Base-by-base conservation (phyloP, 2,329 filamentous ascomycete species). In the Fusarium chlamydosporum region DNA sequence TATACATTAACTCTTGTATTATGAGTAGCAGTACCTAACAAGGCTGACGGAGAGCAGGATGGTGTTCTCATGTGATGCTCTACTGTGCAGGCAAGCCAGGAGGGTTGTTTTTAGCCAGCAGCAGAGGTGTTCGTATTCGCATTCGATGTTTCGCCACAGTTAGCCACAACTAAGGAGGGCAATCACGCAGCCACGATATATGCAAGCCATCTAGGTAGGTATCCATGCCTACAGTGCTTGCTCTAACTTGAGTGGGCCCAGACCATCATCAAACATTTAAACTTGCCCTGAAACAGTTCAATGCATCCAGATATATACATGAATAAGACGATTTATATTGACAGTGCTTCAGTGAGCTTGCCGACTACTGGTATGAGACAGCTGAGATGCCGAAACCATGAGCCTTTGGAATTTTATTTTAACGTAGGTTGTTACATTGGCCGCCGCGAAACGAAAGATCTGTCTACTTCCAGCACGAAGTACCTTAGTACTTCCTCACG, bases 51-150 rank as follows among this genome's bases (percentile, higher is more conserved):
- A n/a, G 8, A 37, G n/a, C 8, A 38, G 47, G 20, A 10, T 27
- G 47, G 35, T 50, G 34, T 29, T 38, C 34, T 38, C 47, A 50
- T 50, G 47, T 50, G 47, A 50, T 50, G 47, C 23, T 38, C 6
- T 38, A 15, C 20, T 35, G 41, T 48, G 45, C 15, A 16, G 45
- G 27, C 15, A 16, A 31, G 27, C 31, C 45, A 34, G 45, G 31
- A 15, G 20, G 20, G n/a, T 13, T 48, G 33, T 12, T 50, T 35
- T 38, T 50, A 50, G 47, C 47, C 33, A 50, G 34, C 34, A n/a
- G 34, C 12, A 35, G 47, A 50, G n/a, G 23, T 35, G 47, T 12
- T 50, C 47, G 47, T 50, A 50, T 50, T 50, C 47, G 47, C 12
- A 15, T 50, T 35, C 3, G 16, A 20, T 29, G 29, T 8, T 27